A percentile compares a stretch with the other conserved stretches of the same genome.
Conservation (phyloP, 768 basidiomycete species). For the Butyriboletus loyo region DNA sequence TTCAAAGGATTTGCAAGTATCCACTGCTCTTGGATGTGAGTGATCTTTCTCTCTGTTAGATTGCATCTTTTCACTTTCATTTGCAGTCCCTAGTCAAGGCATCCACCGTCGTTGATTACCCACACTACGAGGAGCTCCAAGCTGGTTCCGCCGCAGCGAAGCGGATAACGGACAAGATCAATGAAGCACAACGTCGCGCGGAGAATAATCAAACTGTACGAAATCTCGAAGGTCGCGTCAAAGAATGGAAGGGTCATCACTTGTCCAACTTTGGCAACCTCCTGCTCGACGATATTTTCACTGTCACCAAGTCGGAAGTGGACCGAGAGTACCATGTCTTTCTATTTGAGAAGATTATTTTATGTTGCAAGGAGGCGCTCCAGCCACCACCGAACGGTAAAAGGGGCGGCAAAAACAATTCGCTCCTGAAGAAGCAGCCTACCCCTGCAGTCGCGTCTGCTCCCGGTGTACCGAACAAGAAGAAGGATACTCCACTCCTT, state of each 20-base stretch:
- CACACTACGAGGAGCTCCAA: conserved; percentile 76
- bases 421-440: conserved; percentile 82
- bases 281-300: conserved; percentile 91
- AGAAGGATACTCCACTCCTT: conserved; percentile 77
- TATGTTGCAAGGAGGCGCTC: conserved; percentile 93
- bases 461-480: conserved; percentile 54
- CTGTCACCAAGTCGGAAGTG: conserved; percentile 93
- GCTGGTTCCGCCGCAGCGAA: conserved; percentile 83
- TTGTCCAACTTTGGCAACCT: conserved; percentile 92
- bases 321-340: conserved; percentile 99
- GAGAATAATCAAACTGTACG: conserved; percentile 91
- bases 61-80: conserved; percentile 3
- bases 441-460: conserved; percentile 47
- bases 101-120: conserved; percentile 58
- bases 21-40: conserved; percentile 88
- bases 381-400: conserved; percentile 55
- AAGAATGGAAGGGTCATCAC: conserved; percentile 99
- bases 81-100: conserved; percentile 73
- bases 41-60: conserved; percentile 17
- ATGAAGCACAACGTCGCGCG: conserved; percentile 88
- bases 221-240: conserved; percentile 80
- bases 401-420: conserved; percentile 80
- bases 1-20: conserved; percentile 98
- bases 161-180: conserved; percentile 92
- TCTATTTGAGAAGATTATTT: conserved; percentile 97